phyloP scores from a whole-genome alignment of 345 rosid genomes.

The Dimocarpus longan region DNA sequence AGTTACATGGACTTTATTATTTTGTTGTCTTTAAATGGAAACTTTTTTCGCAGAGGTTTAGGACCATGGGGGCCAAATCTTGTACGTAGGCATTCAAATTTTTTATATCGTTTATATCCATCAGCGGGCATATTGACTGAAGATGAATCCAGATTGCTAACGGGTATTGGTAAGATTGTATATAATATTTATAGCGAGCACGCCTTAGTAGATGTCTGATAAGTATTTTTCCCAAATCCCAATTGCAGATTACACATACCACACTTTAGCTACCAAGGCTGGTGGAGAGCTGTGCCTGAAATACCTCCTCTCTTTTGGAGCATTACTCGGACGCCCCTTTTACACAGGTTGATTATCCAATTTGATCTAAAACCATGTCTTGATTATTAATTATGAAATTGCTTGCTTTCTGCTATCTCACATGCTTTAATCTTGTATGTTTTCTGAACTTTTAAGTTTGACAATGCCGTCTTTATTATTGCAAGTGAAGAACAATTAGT shows the following conservation, averaged over 20 bases:
- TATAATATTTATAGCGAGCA: neutral
- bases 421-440: neutral
- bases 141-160: slow-evolving; percentile 75
- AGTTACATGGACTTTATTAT: too few relatives aligned
- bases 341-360: slow-evolving; percentile 62
- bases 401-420: neutral
- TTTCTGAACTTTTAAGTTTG: neutral
- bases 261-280: slow-evolving; percentile 89
- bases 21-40: slow-evolving; percentile 23
- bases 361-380: slow-evolving; percentile 8
- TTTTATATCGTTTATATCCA: slow-evolving; percentile 76
- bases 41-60: slow-evolving; percentile 67
- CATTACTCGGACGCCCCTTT: slow-evolving; percentile 83
- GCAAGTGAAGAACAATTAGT: neutral
- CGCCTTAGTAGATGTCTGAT: slow-evolving; percentile 24
- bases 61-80: slow-evolving; percentile 99
- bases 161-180: slow-evolving; percentile 50
- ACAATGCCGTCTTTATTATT: neutral
- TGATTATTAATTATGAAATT: neutral
- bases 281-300: slow-evolving; percentile 98
- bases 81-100: slow-evolving; percentile 70
- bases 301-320: slow-evolving; percentile 90
- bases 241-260: slow-evolving; percentile 76
- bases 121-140: slow-evolving; percentile 54
- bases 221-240: slow-evolving; percentile 6